Base-by-base conservation (phyloP, 164 flowering plant genomes). In the Berberis vulgaris region DNA sequence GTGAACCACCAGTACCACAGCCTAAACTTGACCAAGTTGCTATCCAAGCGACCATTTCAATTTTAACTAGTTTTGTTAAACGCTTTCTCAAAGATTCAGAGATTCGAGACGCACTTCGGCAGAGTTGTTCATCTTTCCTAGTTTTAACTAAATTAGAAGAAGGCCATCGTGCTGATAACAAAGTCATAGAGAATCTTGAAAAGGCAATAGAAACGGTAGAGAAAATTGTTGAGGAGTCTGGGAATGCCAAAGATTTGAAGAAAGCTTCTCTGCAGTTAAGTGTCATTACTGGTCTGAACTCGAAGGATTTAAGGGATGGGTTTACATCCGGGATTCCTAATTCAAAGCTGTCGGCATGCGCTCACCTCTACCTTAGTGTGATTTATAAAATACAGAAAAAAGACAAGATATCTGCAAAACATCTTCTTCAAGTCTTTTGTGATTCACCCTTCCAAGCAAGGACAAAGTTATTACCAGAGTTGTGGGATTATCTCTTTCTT, bases 21-120 rank as follows among this genome's bases (percentile, higher is more conserved):
- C 82, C 81, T 61, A 83, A 87, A 59, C 77, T 88, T 46, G 90
- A 83, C 81, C 85, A 88, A 73, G 84, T 64, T 72, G 92, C 96
- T 12, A 66, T 82, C 42, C 71, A 72, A 73, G 96, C 96, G 5
- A 57, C 80, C 13, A 62, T 86, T 59, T 88, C 90, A 5, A 86
- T 88, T 66, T 64, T 88, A 53, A 77, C 55, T 67, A 83, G 86
- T 45, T 73, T 79, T 54, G 57, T 78, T 3, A 74, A 70, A 54
- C 77, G 71, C 5, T 88, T 80, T 67, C 68, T 79, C 61, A 77
- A 69, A 64, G 86, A 81, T 62, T 63, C 79, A 49, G 78, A 80
- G 43, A 84, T 83, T 45, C 75, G 86, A 55, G 57, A 59, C 12
- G 66, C 75, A 5, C 74, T 85, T 57, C 75, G 65, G 41, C 67